phyloP scores from a whole-genome alignment of 768 basidiomycete genomes.

The Tricholomella constricta region DNA sequence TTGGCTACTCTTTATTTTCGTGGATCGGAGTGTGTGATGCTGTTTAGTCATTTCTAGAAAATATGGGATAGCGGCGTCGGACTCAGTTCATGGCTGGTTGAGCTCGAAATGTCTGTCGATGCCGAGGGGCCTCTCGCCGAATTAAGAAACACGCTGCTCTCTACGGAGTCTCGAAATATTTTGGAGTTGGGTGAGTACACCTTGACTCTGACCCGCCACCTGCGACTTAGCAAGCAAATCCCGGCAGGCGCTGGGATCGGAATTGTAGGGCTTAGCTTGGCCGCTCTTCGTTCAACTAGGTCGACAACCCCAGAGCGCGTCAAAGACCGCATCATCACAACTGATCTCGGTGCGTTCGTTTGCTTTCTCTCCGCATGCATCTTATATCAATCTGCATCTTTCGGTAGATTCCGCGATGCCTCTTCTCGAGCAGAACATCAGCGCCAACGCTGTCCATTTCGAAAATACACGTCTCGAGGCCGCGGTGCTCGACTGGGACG shows the following conservation, averaged over 20 bases:
- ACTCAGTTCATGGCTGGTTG: slow-evolving; percentile 75
- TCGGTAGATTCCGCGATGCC: slow-evolving; percentile 76
- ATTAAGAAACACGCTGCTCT: slow-evolving; percentile 42
- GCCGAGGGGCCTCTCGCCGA: slow-evolving; percentile 8
- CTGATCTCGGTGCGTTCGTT: slow-evolving; percentile 68
- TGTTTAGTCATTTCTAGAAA: slow-evolving; percentile 63
- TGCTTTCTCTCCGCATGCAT: neutral
- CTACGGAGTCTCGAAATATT: slow-evolving; percentile 40
- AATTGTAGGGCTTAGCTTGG: slow-evolving; percentile 70
- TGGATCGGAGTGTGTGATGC: slow-evolving; percentile 20
- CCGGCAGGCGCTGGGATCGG: slow-evolving; percentile 90
- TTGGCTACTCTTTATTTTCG: slow-evolving; percentile 12
- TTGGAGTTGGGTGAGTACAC: slow-evolving; percentile 68
- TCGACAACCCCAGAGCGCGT: slow-evolving; percentile 11
- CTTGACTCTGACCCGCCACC: neutral
- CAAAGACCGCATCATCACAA: slow-evolving; percentile 50
- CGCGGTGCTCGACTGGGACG: slow-evolving; percentile 76
- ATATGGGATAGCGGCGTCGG: slow-evolving; percentile 95
- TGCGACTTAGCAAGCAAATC: slow-evolving; percentile 2
- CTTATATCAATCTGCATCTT: neutral
- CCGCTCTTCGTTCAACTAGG: slow-evolving; percentile 50
- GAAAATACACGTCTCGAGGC: slow-evolving; percentile 32
- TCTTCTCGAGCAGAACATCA: slow-evolving; percentile 72
- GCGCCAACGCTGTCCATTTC: slow-evolving; percentile 41
- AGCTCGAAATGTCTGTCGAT: slow-evolving; percentile 23